Conservation (phyloP, 2,329 filamentous ascomycete genomes). For the Ceratocystis alfenasii region DNA sequence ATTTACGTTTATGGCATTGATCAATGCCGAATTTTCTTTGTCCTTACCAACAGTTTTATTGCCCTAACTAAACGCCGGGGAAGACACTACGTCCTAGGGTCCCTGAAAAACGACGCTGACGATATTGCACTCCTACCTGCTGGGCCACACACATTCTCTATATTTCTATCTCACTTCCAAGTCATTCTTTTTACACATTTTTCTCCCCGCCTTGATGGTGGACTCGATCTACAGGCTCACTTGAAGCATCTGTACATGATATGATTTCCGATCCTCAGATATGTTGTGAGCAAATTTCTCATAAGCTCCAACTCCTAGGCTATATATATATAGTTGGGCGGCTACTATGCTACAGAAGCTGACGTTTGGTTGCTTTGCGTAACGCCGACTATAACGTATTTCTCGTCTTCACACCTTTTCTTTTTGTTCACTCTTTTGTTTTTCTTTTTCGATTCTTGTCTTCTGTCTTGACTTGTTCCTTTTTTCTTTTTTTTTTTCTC, state of each 20-base stretch:
- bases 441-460: not conserved
- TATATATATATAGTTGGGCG: too few relatives aligned
- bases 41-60: not conserved
- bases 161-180: not conserved
- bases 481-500: not conserved
- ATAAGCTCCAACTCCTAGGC: not conserved
- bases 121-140: constrained; percentile 1
- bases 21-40: not conserved
- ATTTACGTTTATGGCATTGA: not conserved
- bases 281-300: not conserved
- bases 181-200: not conserved
- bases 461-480: not conserved
- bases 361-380: not conserved
- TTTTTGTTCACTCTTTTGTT: not conserved
- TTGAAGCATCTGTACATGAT: not conserved
- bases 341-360: not conserved
- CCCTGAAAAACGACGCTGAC: constrained; percentile 11
- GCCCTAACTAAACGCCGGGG: not conserved
- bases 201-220: not conserved
- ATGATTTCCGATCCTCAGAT: not conserved
- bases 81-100: not conserved
- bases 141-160: not conserved
- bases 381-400: not conserved
- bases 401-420: not conserved
- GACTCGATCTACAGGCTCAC: not conserved